Percentiles rank a stretch among this genome's conserved stretches.
phyloP scores from a whole-genome alignment of 352 stramenopile genomes.

The Globisporangium ultimum region DNA sequence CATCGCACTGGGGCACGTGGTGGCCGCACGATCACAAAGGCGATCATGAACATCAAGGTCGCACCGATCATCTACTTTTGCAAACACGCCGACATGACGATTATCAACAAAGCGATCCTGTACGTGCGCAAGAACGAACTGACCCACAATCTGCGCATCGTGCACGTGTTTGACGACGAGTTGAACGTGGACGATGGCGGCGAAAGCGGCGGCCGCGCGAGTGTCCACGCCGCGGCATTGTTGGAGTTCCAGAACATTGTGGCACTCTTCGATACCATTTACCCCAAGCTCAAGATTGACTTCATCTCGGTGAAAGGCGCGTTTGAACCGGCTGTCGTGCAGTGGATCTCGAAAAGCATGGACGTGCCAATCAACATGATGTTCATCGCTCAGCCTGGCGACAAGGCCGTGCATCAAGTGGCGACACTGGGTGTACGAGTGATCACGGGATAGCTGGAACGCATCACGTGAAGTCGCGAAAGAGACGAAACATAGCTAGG shows the following conservation, averaged over 20 bases:
- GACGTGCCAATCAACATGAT: conserved; percentile 82
- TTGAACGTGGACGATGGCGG: conserved; percentile 11
- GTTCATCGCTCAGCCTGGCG: conserved; percentile 86
- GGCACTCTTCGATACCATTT: conserved; percentile 75
- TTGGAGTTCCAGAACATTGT: conserved; percentile 36
- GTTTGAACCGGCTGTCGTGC: conserved; percentile 61
- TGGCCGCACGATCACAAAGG: conserved; percentile 40
- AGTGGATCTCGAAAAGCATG: conserved; percentile 66
- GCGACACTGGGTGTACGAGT: conserved; percentile 67
- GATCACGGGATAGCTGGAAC: conserved; percentile 50
- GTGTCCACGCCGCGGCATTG: not conserved
- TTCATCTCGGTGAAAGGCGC: conserved; percentile 56
- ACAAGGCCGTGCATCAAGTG: conserved; percentile 61
- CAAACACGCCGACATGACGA: conserved; percentile 81
- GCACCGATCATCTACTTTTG: conserved; percentile 85
- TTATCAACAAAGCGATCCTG: conserved; percentile 89
- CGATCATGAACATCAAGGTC: conserved; percentile 45
- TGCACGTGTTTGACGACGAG: conserved; percentile 61
- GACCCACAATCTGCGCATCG: conserved; percentile 79
- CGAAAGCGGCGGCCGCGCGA: not conserved
- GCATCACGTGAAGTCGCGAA: too few relatives aligned
- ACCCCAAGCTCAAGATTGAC: conserved; percentile 82
- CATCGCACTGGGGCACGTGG: conserved; percentile 37
- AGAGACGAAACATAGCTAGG: too few relatives aligned
- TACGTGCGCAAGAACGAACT: conserved; percentile 88